Conservation (phyloP, 306 rosid species). For the Rosa rugosa region DNA sequence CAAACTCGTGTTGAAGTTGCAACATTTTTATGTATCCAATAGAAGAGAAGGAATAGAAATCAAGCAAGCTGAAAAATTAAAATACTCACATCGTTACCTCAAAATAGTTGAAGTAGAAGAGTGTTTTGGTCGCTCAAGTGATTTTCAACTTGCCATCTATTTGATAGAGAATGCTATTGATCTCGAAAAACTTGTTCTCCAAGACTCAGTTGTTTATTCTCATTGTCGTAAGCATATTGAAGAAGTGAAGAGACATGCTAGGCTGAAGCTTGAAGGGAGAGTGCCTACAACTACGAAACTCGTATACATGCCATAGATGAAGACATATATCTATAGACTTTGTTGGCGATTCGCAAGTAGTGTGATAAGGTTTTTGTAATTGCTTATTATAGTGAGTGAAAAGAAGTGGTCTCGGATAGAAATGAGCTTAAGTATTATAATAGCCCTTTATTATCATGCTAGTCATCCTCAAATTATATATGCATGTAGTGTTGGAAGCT, state of each 20-base stretch:
- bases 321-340: background rate
- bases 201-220: background rate
- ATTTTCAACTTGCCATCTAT: background rate
- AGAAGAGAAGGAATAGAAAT: background rate
- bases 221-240: background rate
- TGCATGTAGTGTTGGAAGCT: no score
- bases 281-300: background rate
- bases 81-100: background rate
- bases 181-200: background rate
- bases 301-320: background rate
- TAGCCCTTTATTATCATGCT: no score
- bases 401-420: no score
- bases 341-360: background rate
- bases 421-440: no score
- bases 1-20: constrained; percentile 1
- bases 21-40: background rate
- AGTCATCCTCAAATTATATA: no score
- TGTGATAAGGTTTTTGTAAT: background rate
- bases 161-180: background rate
- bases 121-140: background rate
- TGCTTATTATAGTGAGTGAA: no score
- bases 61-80: background rate
- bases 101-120: background rate
- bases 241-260: background rate
- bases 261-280: background rate